Base-by-base conservation (phyloP, 768 basidiomycete species). In the Pseudohyphozyma bogoriensis region DNA sequence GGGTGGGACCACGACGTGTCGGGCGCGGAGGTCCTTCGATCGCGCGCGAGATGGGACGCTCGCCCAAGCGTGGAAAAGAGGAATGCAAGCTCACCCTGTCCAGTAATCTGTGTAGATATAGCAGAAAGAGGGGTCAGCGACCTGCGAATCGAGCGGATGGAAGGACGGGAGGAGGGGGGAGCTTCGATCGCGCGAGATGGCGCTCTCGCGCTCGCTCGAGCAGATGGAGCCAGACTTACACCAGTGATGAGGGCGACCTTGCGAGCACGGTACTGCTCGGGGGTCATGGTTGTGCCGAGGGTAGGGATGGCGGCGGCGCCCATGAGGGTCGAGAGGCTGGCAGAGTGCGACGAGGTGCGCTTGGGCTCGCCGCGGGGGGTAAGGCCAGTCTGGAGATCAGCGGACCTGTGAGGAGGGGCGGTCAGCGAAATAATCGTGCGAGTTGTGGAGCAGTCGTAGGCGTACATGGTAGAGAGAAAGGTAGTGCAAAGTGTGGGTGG, bases 231-330 rank as follows among this genome's bases (percentile, higher is more conserved):
- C 4, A 49, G 24, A 74, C 77, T 47, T 71, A 88, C n/a, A n/a
- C 91, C 91, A 68, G 88, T 88, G 67, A 96, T 86, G 54, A 96
- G 78, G 13, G 91, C 91, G 64, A 96, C 88, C 74, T 93, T 95
- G 74, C 91, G 84, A 76, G 86, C 85, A 68, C 81, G 80, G 73
- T 87, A 95, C 66, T 89, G 87, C 69, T 85, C 86, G 13, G 66
- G 66, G 15, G 59, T 42, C 13, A 54, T 15, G 36, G 51, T 28
- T 6, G 40, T 49, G 47, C 47, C 47, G 28, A 49, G n/a, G 16
- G 47, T 31, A 16, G 47, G 47, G 13, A 16, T 26, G 20, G 47
- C 47, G 7, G 20, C 20, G 20, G 20, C 24, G 2, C 20, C 40
- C 40, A 42, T 42, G 40, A 22, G 40, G 11, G 24, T 42, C 4